Evolutionary conservation across 345 rosid species (phyloP).

Genomic region (Pugionium dolabratum): DNA sequence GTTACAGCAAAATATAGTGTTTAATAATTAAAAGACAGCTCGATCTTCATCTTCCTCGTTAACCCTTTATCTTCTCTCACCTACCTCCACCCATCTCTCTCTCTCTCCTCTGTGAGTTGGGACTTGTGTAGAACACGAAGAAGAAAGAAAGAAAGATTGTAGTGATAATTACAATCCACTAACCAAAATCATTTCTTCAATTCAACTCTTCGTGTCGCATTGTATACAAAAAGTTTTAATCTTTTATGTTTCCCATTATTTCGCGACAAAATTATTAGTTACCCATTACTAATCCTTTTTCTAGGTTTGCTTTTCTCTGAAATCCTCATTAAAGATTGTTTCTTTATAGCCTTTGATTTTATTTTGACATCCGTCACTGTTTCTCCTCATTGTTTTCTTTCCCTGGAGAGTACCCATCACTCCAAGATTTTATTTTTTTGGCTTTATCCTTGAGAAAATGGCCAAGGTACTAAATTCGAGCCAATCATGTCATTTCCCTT

Average conservation of each 20-base stretch:
- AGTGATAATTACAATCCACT: conserved; percentile 66
- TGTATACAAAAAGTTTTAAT: conserved; percentile 28
- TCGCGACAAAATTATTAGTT: conserved; percentile 33
- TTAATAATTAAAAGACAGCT: conserved; percentile 25
- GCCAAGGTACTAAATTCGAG: conserved; percentile 71
- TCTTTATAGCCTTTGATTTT: conserved; percentile 42
- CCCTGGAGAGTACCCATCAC: conserved; percentile 24
- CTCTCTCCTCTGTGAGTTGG: too few relatives aligned
- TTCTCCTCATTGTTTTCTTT: conserved; percentile 6
- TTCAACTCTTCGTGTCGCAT: conserved; percentile 64
- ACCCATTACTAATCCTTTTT: conserved; percentile 15
- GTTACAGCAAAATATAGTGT: neutral
- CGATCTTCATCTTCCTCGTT: conserved; percentile 34
- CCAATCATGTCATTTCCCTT: conserved; percentile 85
- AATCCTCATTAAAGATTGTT: conserved; percentile 35
- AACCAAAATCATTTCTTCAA: conserved; percentile 62
- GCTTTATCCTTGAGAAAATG: conserved; percentile 48
- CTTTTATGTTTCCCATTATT: conserved; percentile 32
- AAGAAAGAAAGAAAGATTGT: conserved; percentile 42
- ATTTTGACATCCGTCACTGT: conserved; percentile 27
- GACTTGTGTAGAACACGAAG: conserved; percentile 18
- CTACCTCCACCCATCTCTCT: conserved; percentile 28
- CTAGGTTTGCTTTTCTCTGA: neutral
- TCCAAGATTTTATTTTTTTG: conserved; percentile 38
- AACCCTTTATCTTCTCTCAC: conserved; percentile 37